phyloP scores from a whole-genome alignment of 352 stramenopile species.

The Ophiocytium majus region DNA sequence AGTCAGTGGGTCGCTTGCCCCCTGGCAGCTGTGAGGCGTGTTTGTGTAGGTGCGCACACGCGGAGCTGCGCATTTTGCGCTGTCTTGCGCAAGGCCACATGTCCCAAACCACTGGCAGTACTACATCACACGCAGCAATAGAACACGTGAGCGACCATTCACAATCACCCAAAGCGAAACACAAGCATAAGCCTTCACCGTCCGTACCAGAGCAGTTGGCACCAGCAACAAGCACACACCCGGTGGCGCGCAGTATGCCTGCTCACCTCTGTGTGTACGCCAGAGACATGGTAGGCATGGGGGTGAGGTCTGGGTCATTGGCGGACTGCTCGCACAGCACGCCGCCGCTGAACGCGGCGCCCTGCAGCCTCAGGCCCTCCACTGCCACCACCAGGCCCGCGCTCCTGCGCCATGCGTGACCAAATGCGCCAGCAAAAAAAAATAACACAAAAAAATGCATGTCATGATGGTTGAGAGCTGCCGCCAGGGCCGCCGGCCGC shows the following conservation, averaged over 20 bases:
- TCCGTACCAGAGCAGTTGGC: background rate
- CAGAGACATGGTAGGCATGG: constrained; percentile 39
- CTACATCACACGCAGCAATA: too few species aligned
- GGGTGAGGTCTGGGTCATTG: constrained; percentile 47
- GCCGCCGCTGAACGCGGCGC: constrained; percentile 44
- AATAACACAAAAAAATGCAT: too few species aligned
- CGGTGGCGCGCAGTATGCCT: background rate
- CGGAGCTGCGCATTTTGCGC: too few species aligned
- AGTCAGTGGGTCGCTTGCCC: too few species aligned
- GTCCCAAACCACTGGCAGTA: too few species aligned
- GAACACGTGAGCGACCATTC: too few species aligned
- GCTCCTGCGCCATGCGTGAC: background rate
- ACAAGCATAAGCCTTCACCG: background rate
- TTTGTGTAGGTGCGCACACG: too few species aligned
- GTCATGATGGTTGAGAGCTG: too few species aligned
- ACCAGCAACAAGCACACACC: background rate
- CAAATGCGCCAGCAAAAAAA: too few species aligned
- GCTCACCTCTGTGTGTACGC: constrained; percentile 45
- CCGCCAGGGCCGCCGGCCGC: too few species aligned
- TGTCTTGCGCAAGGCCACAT: too few species aligned
- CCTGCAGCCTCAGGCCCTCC: constrained; percentile 34
- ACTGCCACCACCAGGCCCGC: background rate
- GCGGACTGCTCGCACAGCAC: constrained; percentile 39
- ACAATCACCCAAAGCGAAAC: background rate
- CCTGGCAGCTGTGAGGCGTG: too few species aligned